phyloP scores from a whole-genome alignment of 805 yeast species.

The Pichia cephalocereana region DNA sequence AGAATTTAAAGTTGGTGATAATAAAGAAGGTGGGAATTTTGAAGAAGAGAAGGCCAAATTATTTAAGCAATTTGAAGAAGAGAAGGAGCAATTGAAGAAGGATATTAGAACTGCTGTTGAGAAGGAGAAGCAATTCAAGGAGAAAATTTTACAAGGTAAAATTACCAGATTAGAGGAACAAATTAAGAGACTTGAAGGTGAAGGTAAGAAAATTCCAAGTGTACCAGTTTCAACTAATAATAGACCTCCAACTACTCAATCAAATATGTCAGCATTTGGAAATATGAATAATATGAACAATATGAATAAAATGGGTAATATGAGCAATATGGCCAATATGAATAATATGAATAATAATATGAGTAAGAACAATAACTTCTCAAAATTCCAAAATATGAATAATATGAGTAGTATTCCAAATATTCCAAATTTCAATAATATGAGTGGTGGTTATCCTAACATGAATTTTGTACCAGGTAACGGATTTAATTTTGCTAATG shows the following conservation, averaged over 20 bases:
- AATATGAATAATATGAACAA: background rate
- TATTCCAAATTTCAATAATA: background rate
- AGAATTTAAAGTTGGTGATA: background rate
- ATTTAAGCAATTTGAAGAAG: conserved; percentile 16
- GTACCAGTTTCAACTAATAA: background rate
- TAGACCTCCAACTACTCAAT: background rate
- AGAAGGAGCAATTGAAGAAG: conserved; percentile 31
- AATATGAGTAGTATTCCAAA: background rate
- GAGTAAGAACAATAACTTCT: background rate
- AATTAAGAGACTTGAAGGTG: conserved; percentile 14
- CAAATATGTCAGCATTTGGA: background rate
- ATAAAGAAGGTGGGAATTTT: conserved; percentile 4
- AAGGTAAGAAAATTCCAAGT: background rate
- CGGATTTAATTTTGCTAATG: background rate
- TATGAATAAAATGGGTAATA: too few species aligned
- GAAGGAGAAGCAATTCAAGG: conserved; percentile 50
- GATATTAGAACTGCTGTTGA: conserved; percentile 42
- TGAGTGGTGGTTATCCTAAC: background rate
- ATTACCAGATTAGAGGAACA: conserved; percentile 42
- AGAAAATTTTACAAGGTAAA: conserved; percentile 44
- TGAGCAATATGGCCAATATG: too few species aligned
- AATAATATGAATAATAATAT: background rate
- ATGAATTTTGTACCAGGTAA: background rate
- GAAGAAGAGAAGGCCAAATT: conserved; percentile 15
- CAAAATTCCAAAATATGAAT: background rate